Percentiles rank a stretch among this genome's conserved stretches.
Conservation (phyloP, 345 rosid genomes). For the Brassica rapa region DNA sequence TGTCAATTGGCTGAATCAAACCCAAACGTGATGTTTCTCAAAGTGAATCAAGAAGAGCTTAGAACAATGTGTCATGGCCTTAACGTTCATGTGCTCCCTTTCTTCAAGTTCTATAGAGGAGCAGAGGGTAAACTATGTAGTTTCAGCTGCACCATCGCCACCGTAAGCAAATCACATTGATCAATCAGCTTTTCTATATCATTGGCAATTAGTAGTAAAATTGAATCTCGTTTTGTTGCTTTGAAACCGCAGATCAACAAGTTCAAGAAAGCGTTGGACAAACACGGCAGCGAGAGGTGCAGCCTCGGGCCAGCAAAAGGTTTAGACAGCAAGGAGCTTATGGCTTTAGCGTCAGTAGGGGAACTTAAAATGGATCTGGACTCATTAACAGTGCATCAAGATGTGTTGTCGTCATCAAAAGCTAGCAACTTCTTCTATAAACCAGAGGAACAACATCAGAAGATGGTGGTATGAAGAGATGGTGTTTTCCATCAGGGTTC, state of each 20-base stretch:
- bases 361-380: constrained; percentile 37
- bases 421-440: not conserved
- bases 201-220: not conserved
- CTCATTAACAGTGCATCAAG: not conserved
- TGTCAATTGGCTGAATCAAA: constrained; percentile 76
- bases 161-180: constrained; percentile 43
- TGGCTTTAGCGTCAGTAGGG: constrained; percentile 38
- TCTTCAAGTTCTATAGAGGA: constrained; percentile 78
- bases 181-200: not conserved
- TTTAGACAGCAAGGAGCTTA: constrained; percentile 49
- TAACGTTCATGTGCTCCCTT: constrained; percentile 70
- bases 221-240: not conserved
- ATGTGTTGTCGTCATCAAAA: not conserved
- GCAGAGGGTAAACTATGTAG: constrained; percentile 69
- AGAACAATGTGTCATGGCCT: constrained; percentile 65
- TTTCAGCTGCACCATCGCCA: constrained; percentile 71
- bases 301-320: constrained; percentile 59
- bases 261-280: constrained; percentile 64
- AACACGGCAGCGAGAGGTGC: constrained; percentile 49
- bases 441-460: constrained; percentile 21
- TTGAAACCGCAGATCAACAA: constrained; percentile 56
- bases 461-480: not conserved
- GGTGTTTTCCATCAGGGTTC: not conserved
- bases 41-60: constrained; percentile 74
- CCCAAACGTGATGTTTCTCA: constrained; percentile 59